These are phyloP conservation scores for Rhazya stricta DNA, from an alignment of 257 asterid genomes.

Conservation along the genomic window DNA sequence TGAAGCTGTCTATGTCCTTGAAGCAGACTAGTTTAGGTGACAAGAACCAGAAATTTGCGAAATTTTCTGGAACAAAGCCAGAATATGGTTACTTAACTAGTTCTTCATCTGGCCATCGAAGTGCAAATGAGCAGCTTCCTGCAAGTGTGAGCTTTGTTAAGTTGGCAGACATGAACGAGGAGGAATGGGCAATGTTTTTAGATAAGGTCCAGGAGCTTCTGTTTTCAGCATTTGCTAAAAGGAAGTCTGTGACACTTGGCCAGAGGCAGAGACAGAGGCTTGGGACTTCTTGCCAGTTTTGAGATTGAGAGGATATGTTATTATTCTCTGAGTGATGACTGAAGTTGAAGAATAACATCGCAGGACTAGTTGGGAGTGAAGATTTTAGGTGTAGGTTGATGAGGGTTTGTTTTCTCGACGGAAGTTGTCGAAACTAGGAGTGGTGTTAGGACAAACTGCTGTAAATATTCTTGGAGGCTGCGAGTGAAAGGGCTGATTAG, in stretches of 20 bases:
- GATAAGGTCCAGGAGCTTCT: slow-evolving; percentile 82
- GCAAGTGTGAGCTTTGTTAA: slow-evolving; percentile 72
- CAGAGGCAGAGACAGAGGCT: slow-evolving; percentile 91
- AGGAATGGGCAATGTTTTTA: slow-evolving; percentile 73
- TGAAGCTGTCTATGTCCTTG: slow-evolving; percentile 56
- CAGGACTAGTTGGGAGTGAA: slow-evolving; percentile 36
- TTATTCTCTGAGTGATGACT: slow-evolving; percentile 21
- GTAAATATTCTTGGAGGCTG: slow-evolving; percentile 59
- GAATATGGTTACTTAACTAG: slow-evolving; percentile 34
- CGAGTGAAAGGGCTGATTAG: slow-evolving; percentile 32
- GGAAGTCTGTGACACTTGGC: slow-evolving; percentile 50
- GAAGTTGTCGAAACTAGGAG: slow-evolving; percentile 25
- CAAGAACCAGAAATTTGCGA: slow-evolving; percentile 49
- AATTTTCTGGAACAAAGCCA: slow-evolving; percentile 41
- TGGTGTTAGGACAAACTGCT: slow-evolving; percentile 28
- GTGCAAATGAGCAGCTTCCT: slow-evolving; percentile 95
- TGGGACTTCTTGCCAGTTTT: slow-evolving; percentile 98
- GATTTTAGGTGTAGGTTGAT: slow-evolving; percentile 38
- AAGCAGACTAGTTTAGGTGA: slow-evolving; percentile 54
- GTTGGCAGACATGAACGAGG: slow-evolving; percentile 80
- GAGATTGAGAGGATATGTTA: slow-evolving; percentile 36
- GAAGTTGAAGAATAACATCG: slow-evolving; percentile 29
- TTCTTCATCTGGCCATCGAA: slow-evolving; percentile 74
- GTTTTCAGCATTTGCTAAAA: slow-evolving; percentile 59
- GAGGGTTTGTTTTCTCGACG: slow-evolving; percentile 23